phyloP scores from a whole-genome alignment of 805 yeast species.

The Grigorovia yakushimaensis region DNA sequence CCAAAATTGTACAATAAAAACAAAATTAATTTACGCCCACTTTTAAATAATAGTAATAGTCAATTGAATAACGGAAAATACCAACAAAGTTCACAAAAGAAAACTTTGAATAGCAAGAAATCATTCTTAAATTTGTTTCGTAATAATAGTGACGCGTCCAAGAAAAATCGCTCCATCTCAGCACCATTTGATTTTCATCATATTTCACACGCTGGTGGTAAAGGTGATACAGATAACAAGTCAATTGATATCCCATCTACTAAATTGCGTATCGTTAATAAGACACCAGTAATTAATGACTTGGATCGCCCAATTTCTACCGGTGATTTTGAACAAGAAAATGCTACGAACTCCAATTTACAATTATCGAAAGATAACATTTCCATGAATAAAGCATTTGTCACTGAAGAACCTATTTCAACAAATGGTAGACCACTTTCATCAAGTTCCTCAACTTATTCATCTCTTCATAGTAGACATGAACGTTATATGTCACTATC shows the following conservation, averaged over 20 bases:
- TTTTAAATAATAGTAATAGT: slow-evolving; percentile 9
- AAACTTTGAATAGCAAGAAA: slow-evolving; percentile 8
- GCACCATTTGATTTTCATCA: slow-evolving; percentile 34
- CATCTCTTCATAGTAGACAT: slow-evolving; percentile 4
- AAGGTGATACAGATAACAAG: slow-evolving; percentile 5
- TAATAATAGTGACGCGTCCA: slow-evolving; percentile 10
- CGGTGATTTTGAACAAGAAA: slow-evolving; percentile 16
- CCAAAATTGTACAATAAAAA: slow-evolving; percentile 27
- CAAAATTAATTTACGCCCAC: slow-evolving; percentile 31
- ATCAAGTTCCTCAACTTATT: slow-evolving; percentile 9
- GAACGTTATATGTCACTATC: slow-evolving; percentile 23
- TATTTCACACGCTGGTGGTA: slow-evolving; percentile 32
- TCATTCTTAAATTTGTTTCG: slow-evolving; percentile 27
- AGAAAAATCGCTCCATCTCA: slow-evolving; percentile 19
- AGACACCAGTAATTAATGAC: neutral
- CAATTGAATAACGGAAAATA: neutral
- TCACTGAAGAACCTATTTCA: slow-evolving; percentile 2
- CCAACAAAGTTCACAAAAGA: neutral
- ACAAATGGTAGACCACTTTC: slow-evolving; percentile 5
- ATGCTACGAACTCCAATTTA: slow-evolving; percentile 3
- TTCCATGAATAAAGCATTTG: slow-evolving; percentile 6
- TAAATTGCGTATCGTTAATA: neutral
- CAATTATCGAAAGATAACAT: neutral
- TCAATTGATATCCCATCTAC: neutral
- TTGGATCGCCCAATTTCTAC: slow-evolving; percentile 11